Base-by-base conservation (phyloP, 345 rosid species). In the Xanthoceras sorbifolium region DNA sequence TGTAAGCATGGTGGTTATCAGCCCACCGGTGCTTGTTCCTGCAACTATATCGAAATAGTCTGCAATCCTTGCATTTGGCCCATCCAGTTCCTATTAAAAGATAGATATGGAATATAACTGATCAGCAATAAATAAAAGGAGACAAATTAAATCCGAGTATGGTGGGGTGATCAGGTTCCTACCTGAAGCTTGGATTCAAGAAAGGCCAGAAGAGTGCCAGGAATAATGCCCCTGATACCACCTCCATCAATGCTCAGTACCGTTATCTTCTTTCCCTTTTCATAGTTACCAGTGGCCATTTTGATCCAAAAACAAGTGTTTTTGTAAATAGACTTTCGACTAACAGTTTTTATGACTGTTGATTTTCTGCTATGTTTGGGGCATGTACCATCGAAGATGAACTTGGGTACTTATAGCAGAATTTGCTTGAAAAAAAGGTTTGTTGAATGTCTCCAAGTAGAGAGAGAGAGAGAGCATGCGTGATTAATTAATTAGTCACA, bases 241-340 rank as follows among this genome's bases (percentile, higher is more conserved):
- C 83, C 83, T 66, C 83, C 83, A 60, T 80, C 80, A 5, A 80
- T 76, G 77, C 83, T 72, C 17, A 80, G 69, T 1, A 82, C 74
- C 1, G 82, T 82, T 9, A 67, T 52, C 75, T 32, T 62, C 5
- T 69, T 77, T 64, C 78, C 62, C 28, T 71, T 62, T 22, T 8
- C 73, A 31, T 11, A 36, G 42, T 44, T 36, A 18, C 23, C 48
- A 14, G 23, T 42, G 5, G 57, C 77, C 82, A 80, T 84, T 50
- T 80, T 57, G 2, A 15, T 66, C 14, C 72, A 54, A 72, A 17
- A 15, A 15, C 18, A 31, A 34, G 26, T 63, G 34, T 31, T 62
- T 6, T 48, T 14, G 0, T 26, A 54, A 11, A 14, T 69, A 42
- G 55, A 59, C 11, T 22, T 2, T 34, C 22, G 2, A 2, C 3